phyloP scores from a whole-genome alignment of 106 monocot genomes.

The Acanthochlamys bracteata region DNA sequence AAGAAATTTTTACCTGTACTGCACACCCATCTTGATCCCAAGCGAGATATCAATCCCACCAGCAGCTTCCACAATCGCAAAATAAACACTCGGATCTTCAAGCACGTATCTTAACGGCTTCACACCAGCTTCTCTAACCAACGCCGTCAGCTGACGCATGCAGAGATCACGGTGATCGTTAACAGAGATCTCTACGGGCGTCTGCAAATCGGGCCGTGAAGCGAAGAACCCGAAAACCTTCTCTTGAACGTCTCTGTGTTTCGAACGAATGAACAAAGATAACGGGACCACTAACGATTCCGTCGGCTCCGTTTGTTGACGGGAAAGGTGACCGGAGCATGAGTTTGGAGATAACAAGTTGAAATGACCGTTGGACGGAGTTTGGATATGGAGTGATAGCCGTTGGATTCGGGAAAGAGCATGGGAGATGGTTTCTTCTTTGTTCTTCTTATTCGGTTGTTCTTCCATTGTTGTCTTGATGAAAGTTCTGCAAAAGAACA shows the following conservation, averaged over 20 bases:
- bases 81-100: constrained; percentile 64
- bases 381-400: constrained; percentile 51
- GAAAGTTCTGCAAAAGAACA: no score
- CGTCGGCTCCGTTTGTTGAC: constrained; percentile 4
- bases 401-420: constrained; percentile 6
- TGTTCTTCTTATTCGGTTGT: no score
- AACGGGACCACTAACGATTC: constrained; percentile 12
- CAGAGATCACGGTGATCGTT: constrained; percentile 82
- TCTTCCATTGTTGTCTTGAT: no score
- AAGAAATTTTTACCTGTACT: constrained; percentile 58
- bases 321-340: background rate
- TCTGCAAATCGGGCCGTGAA: constrained; percentile 68
- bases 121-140: constrained; percentile 74
- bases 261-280: constrained; percentile 37
- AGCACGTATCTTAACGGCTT: constrained; percentile 46
- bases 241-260: constrained; percentile 55
- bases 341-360: background rate
- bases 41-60: constrained; percentile 85
- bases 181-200: constrained; percentile 76
- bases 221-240: constrained; percentile 61
- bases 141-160: constrained; percentile 68
- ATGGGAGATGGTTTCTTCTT: no score
- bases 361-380: background rate
- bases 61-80: constrained; percentile 60
- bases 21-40: constrained; percentile 88